phyloP scores from a whole-genome alignment of 495 filamentous ascomycete genomes.

The Aspergillus avenaceus region DNA sequence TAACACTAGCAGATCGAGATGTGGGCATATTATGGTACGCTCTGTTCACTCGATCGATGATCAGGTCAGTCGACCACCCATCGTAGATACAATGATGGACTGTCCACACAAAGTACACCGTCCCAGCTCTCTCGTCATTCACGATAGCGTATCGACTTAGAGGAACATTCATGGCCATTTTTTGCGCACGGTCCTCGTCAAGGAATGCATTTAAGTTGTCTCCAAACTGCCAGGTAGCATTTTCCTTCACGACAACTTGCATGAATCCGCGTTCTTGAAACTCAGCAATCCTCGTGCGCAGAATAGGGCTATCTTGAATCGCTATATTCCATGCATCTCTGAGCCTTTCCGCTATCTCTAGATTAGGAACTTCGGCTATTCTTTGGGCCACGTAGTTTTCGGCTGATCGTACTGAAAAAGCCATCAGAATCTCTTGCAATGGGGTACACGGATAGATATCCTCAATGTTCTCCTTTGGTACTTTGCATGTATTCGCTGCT shows the following conservation, averaged over 20 bases:
- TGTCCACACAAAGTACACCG: conserved; percentile 54
- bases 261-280: conserved; percentile 48
- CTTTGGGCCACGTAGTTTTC: conserved; percentile 57
- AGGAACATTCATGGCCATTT: conserved; percentile 49
- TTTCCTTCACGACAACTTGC: conserved; percentile 54
- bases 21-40: conserved; percentile 21
- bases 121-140: conserved; percentile 24
- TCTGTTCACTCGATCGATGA: conserved; percentile 50
- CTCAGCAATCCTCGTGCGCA: conserved; percentile 59
- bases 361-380: conserved; percentile 37
- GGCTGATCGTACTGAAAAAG: conserved; percentile 51
- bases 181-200: conserved; percentile 36
- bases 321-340: conserved; percentile 49
- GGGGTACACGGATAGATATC: conserved; percentile 62
- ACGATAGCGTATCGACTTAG: conserved; percentile 54
- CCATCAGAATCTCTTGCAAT: conserved; percentile 60
- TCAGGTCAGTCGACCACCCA: conserved; percentile 59
- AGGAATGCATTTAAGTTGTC: conserved; percentile 46
- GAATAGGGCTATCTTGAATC: conserved; percentile 43
- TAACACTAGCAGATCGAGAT: no score
- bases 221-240: conserved; percentile 36
- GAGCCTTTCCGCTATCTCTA: conserved; percentile 32
- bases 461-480: conserved; percentile 27
- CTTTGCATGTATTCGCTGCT: conserved; percentile 24
- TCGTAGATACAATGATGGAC: conserved; percentile 69